Conservation (phyloP, 2,329 filamentous ascomycete species). For the Xylaria sp. region DNA sequence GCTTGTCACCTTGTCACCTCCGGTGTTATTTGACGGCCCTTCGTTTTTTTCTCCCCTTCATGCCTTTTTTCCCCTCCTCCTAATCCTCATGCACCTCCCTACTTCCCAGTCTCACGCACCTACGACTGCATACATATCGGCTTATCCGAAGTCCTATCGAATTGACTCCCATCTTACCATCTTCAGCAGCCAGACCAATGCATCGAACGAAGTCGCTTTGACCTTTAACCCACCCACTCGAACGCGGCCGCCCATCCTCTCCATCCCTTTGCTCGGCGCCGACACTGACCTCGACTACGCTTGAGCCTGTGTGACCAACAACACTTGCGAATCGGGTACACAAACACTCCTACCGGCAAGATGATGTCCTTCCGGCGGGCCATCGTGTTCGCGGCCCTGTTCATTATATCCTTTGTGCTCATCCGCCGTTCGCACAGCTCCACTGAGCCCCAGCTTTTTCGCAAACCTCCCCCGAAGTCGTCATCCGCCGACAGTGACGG, state of each 20-base stretch:
- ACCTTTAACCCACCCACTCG: background rate
- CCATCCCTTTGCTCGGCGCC: constrained; percentile 4
- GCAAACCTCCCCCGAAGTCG: constrained; percentile 27
- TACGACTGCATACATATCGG: background rate
- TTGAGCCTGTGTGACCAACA: constrained; percentile 3
- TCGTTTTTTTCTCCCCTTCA: background rate
- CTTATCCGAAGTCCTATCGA: background rate
- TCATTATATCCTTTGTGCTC: constrained; percentile 33
- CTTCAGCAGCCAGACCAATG: constrained; percentile 1
- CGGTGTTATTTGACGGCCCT: background rate
- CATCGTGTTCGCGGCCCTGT: constrained; percentile 31
- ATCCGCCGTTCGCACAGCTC: constrained; percentile 32
- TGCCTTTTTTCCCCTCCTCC: background rate
- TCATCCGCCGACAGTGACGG: constrained; percentile 17
- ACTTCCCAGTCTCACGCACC: background rate
- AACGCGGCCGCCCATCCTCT: background rate
- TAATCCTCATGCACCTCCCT: background rate
- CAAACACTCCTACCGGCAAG: constrained; percentile 16
- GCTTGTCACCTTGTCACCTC: background rate
- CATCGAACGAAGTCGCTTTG: constrained; percentile 5
- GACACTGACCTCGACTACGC: constrained; percentile 1
- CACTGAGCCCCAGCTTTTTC: constrained; percentile 24
- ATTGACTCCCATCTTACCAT: background rate
- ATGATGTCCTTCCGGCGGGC: constrained; percentile 34
- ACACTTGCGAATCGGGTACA: background rate